These are phyloP conservation scores for Favolaschia claudopus DNA, from an alignment of 768 basidiomycete genomes.

Conservation along the genomic window DNA sequence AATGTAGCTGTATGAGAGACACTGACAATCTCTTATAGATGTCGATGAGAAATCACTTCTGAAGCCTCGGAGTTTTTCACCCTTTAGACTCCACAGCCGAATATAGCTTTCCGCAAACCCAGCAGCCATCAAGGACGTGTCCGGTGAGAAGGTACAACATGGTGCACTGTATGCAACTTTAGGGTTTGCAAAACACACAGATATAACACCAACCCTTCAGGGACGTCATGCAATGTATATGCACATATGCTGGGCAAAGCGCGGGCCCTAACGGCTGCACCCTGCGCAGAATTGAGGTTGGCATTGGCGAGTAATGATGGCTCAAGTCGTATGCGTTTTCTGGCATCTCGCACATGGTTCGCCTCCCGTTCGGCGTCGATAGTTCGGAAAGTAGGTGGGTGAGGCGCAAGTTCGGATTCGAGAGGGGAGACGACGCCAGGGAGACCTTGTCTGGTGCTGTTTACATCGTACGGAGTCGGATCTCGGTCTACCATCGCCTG, in stretches of 20 bases:
- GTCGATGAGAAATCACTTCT: slow-evolving; percentile 77
- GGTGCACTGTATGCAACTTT: slow-evolving; percentile 63
- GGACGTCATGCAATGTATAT: slow-evolving; percentile 93
- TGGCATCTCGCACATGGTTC: slow-evolving; percentile 84
- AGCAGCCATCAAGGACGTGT: slow-evolving; percentile 91
- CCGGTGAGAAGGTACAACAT: slow-evolving; percentile 87
- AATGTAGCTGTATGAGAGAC: neutral
- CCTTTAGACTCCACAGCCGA: slow-evolving; percentile 93
- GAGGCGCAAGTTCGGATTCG: slow-evolving; percentile 78
- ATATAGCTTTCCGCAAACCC: slow-evolving; percentile 97
- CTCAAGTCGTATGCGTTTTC: slow-evolving; percentile 92
- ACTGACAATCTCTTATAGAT: slow-evolving; percentile 75
- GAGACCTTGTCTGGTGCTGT: slow-evolving; percentile 57
- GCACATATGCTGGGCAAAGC: slow-evolving; percentile 93
- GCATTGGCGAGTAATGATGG: slow-evolving; percentile 67
- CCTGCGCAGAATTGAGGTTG: slow-evolving; percentile 68
- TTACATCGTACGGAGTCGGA: slow-evolving; percentile 68
- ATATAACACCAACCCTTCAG: slow-evolving; percentile 78
- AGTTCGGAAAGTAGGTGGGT: slow-evolving; percentile 83
- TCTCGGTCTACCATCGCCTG: slow-evolving; percentile 81
- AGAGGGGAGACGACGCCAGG: slow-evolving; percentile 70
- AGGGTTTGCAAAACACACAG: slow-evolving; percentile 2
- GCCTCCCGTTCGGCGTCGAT: slow-evolving; percentile 93
- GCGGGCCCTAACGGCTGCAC: slow-evolving; percentile 59
- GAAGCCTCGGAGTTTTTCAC: slow-evolving; percentile 82